Percentiles rank a stretch among this genome's conserved stretches.
Conservation (phyloP, 208 protist species). For the Plasmodiophora brassicae region DNA sequence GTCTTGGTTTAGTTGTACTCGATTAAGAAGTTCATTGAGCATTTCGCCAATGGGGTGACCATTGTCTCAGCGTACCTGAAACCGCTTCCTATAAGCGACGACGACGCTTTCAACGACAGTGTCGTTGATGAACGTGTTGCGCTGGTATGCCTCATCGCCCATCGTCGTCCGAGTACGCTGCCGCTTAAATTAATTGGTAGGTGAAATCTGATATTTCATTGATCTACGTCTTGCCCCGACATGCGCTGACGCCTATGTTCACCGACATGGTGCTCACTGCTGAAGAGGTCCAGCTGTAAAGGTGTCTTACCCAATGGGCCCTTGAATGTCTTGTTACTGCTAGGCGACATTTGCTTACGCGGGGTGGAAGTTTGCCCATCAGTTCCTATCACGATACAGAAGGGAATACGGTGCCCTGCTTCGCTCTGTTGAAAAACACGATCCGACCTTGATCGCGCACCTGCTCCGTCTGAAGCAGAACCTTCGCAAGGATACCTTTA, state of each 20-base stretch:
- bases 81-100: background rate
- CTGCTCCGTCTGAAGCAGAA: slow-evolving; percentile 26
- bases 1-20: background rate
- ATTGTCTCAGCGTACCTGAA: slow-evolving; percentile 11
- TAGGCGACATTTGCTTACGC: slow-evolving; percentile 24
- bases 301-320: no score
- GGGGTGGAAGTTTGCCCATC: slow-evolving; percentile 17
- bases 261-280: background rate
- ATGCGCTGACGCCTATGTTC: slow-evolving; percentile 12
- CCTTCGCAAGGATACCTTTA: slow-evolving; percentile 18
- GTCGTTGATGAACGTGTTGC: background rate
- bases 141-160: background rate
- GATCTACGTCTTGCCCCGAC: slow-evolving; percentile 2
- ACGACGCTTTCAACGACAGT: background rate
- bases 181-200: background rate
- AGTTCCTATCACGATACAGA: background rate
- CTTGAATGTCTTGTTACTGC: no score
- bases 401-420: slow-evolving; percentile 7
- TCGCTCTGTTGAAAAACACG: background rate
- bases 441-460: background rate
- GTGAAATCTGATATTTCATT: background rate
- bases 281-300: no score
- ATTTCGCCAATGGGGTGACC: background rate
- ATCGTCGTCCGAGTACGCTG: background rate
- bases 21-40: slow-evolving; percentile 8